Evolutionary conservation across 345 rosid genomes (phyloP).

Genomic region (Eucalyptus guilfoylei): DNA sequence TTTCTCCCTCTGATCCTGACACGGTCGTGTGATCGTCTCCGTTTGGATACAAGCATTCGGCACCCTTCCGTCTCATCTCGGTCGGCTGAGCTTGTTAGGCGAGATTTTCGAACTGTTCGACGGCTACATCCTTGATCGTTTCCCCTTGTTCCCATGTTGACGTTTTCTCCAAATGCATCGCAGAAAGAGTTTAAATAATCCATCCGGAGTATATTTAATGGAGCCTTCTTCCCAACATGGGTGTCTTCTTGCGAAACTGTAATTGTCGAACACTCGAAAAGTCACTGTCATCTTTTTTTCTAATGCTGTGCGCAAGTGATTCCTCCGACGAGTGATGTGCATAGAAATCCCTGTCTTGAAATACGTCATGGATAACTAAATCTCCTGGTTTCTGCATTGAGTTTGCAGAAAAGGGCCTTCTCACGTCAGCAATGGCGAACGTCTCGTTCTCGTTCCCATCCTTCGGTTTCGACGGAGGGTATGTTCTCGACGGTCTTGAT

Average conservation of each 20-base stretch:
- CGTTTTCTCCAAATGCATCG: not conserved
- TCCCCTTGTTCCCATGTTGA: not conserved
- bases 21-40: not conserved
- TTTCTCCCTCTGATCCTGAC: not conserved
- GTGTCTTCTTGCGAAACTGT: not conserved
- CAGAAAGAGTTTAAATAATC: not conserved
- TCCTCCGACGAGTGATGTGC: not conserved
- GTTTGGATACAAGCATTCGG: not conserved
- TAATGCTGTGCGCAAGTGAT: not conserved
- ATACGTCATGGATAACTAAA: not conserved
- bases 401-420: not conserved
- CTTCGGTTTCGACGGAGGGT: slow-evolving; percentile 8
- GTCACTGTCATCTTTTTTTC: not conserved
- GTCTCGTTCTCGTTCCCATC: slow-evolving; percentile 5
- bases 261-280: not conserved
- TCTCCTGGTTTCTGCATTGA: not conserved
- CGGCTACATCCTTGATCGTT: not conserved
- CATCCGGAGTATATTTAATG: not conserved
- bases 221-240: not conserved
- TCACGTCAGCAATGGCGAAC: not conserved
- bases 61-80: not conserved
- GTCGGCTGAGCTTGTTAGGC: not conserved
- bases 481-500: not conserved
- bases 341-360: not conserved
- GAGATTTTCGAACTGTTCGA: not conserved